These are phyloP conservation scores for Solanum pennellii DNA, from an alignment of 257 asterid genomes.

Conservation along the genomic window DNA sequence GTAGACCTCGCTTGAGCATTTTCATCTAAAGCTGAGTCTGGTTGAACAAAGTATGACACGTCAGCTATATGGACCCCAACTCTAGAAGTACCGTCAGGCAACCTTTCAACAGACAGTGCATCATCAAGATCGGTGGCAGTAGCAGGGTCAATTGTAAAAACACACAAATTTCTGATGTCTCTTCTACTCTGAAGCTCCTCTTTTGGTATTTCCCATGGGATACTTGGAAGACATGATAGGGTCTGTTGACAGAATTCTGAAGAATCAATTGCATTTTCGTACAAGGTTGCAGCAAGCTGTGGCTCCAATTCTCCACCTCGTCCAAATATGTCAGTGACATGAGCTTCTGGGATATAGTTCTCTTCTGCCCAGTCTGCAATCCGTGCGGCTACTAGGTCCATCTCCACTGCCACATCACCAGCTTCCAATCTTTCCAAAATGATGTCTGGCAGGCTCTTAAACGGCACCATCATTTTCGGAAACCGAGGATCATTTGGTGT, in stretches of 20 bases:
- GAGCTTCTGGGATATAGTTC: constrained; percentile 48
- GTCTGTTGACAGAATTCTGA: constrained; percentile 58
- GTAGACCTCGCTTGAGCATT: constrained; percentile 7
- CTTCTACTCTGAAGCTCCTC: constrained; percentile 46
- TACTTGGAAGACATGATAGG: constrained; percentile 48
- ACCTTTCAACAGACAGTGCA: constrained; percentile 61
- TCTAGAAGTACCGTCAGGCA: constrained; percentile 39
- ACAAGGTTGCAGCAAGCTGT: constrained; percentile 77
- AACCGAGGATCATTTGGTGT: constrained; percentile 64
- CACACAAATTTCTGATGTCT: constrained; percentile 55
- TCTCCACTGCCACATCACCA: constrained; percentile 55
- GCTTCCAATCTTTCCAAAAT: constrained; percentile 46
- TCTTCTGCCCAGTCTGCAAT: constrained; percentile 77
- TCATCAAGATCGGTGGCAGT: constrained; percentile 87
- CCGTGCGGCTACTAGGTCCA: constrained; percentile 64
- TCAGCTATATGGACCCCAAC: constrained; percentile 94
- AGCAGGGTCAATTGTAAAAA: constrained; percentile 77
- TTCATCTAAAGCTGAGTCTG: constrained; percentile 62
- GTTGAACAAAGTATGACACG: constrained; percentile 70
- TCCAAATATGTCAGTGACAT: constrained; percentile 51
- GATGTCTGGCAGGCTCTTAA: constrained; percentile 42
- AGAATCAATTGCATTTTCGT: constrained; percentile 53
- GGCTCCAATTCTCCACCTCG: constrained; percentile 68
- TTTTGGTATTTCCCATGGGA: constrained; percentile 57
- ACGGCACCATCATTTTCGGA: constrained; percentile 59